Evolutionary conservation across 345 rosid species (phyloP).

Genomic region (Aquilaria malaccensis): DNA sequence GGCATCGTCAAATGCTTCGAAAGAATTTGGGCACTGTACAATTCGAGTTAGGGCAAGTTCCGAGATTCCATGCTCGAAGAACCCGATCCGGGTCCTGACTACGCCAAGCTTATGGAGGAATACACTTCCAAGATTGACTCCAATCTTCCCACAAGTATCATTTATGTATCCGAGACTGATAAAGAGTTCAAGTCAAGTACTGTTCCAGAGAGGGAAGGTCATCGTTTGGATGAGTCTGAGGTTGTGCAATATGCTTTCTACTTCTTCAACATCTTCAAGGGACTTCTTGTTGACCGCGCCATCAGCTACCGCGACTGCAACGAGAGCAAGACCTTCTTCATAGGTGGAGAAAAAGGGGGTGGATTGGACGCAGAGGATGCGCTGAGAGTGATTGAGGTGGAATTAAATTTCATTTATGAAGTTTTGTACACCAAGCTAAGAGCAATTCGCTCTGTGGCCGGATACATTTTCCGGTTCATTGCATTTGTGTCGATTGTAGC

Average conservation of each 20-base stretch:
- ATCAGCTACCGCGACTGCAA: constrained; percentile 44
- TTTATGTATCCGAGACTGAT: constrained; percentile 36
- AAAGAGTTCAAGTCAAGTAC: constrained; percentile 16
- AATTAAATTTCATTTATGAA: constrained; percentile 23
- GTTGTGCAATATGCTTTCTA: constrained; percentile 29
- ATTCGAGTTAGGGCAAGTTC: constrained; percentile 43
- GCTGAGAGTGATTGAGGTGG: constrained; percentile 35
- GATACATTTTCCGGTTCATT: constrained; percentile 22
- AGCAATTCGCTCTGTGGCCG: constrained; percentile 28
- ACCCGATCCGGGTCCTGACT: constrained; percentile 39
- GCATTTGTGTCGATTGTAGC: constrained; percentile 23
- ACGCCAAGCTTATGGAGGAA: constrained; percentile 39
- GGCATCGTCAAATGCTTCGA: constrained; percentile 51
- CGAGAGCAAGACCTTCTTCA: constrained; percentile 40
- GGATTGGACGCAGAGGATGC: constrained; percentile 22
- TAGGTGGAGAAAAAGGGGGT: background rate
- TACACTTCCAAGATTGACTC: constrained; percentile 39
- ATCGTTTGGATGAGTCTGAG: constrained; percentile 4
- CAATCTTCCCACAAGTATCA: constrained; percentile 29
- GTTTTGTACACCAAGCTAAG: constrained; percentile 44
- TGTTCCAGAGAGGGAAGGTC: background rate
- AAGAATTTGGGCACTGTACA: constrained; percentile 39
- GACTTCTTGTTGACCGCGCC: constrained; percentile 52
- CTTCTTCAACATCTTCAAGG: constrained; percentile 39
- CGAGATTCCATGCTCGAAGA: constrained; percentile 44